Percentiles rank a stretch among this genome's conserved stretches.
Evolutionary conservation across 345 rosid species (phyloP).

Genomic region (Noccaea bulbosa): DNA sequence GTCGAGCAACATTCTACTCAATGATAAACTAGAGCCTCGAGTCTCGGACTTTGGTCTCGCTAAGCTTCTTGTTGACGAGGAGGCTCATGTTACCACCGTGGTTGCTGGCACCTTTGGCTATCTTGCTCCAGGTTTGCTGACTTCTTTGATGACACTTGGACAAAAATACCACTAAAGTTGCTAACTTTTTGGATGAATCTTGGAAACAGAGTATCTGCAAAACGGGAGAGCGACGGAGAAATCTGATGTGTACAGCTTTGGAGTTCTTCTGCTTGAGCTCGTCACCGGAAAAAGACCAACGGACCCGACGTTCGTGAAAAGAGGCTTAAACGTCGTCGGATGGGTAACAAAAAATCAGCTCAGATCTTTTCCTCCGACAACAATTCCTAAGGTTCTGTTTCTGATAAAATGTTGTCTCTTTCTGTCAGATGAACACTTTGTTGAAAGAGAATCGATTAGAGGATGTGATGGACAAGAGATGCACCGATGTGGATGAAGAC

Average conservation of each 20-base stretch:
- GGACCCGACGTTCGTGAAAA: slow-evolving; percentile 72
- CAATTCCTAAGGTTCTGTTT: background rate
- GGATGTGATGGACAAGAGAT: slow-evolving; percentile 72
- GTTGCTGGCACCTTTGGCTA: slow-evolving; percentile 99
- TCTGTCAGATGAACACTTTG: slow-evolving; percentile 72
- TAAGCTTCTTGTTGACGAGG: slow-evolving; percentile 89
- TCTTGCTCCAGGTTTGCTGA: slow-evolving; percentile 79
- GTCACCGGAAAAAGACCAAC: slow-evolving; percentile 93
- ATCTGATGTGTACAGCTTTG: slow-evolving; percentile 95
- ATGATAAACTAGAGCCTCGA: slow-evolving; percentile 85
- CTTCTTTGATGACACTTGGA: background rate
- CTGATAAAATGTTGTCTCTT: background rate
- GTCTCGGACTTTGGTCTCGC: slow-evolving; percentile 98
- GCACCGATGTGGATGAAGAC: slow-evolving; percentile 64
- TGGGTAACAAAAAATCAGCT: slow-evolving; percentile 66
- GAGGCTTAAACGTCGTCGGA: slow-evolving; percentile 91
- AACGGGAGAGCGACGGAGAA: slow-evolving; percentile 95
- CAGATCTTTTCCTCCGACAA: background rate
- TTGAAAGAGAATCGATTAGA: slow-evolving; percentile 75
- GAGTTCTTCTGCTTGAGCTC: slow-evolving; percentile 90
- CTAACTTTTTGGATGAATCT: background rate
- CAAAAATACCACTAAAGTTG: background rate
- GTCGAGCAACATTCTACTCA: slow-evolving; percentile 90
- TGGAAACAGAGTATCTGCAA: slow-evolving; percentile 77
- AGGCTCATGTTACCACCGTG: slow-evolving; percentile 88